Percentiles rank a stretch among this genome's conserved stretches.
Evolutionary conservation across 2,329 filamentous ascomycete species (phyloP).

Genomic region (Septoria petroselini): DNA sequence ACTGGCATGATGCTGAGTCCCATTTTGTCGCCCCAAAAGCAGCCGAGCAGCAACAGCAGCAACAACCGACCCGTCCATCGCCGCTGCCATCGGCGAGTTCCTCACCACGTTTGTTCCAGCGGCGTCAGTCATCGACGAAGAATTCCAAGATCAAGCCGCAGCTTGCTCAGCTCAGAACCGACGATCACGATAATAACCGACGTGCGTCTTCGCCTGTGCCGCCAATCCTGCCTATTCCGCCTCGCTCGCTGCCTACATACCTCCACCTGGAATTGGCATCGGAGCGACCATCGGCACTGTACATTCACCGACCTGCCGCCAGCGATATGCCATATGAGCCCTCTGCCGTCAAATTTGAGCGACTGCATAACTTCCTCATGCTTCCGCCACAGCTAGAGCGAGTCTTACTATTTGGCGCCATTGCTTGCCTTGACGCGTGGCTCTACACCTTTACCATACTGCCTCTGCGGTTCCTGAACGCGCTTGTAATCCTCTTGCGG

Average conservation of each 20-base stretch:
- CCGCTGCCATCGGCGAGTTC: slow-evolving; percentile 1
- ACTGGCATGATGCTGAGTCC: slow-evolving; percentile 17
- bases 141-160: slow-evolving; percentile 18
- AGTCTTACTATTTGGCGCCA: slow-evolving; percentile 78
- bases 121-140: slow-evolving; percentile 19
- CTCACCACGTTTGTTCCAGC: slow-evolving; percentile 11
- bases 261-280: slow-evolving; percentile 64
- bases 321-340: slow-evolving; percentile 80
- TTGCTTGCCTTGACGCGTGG: slow-evolving; percentile 94
- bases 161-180: slow-evolving; percentile 26
- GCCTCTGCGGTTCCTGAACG: slow-evolving; percentile 81
- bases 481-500: slow-evolving; percentile 67
- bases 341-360: slow-evolving; percentile 84
- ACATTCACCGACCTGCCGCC: slow-evolving; percentile 58
- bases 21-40: neutral
- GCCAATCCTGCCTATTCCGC: slow-evolving; percentile 57
- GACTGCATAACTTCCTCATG: slow-evolving; percentile 81
- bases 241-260: slow-evolving; percentile 62
- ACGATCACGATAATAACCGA: slow-evolving; percentile 35
- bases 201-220: slow-evolving; percentile 47
- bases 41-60: neutral
- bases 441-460: slow-evolving; percentile 95
- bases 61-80: neutral
- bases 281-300: slow-evolving; percentile 58
- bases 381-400: slow-evolving; percentile 79